Evolutionary conservation across 306 rosid species (phyloP).

Genomic region (Acacia crassicarpa): DNA sequence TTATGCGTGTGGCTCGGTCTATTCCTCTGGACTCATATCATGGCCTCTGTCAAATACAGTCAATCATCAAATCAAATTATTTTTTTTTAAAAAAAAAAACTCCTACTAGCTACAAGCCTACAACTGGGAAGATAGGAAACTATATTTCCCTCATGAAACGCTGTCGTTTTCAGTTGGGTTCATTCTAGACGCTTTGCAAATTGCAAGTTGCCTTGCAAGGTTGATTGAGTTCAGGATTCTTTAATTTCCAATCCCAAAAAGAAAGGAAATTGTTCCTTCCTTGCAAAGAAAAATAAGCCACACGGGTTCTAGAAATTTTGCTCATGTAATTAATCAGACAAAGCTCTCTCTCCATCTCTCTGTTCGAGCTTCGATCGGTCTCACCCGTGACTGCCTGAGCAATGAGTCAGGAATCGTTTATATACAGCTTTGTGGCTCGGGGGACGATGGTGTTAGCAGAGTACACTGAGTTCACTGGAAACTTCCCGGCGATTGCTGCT

Average conservation of each 20-base stretch:
- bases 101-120: neutral
- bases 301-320: slow-evolving; percentile 12
- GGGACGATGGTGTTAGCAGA: slow-evolving; percentile 87
- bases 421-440: slow-evolving; percentile 86
- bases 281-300: slow-evolving; percentile 19
- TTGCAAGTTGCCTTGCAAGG: slow-evolving; percentile 4
- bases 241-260: slow-evolving; percentile 22
- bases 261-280: slow-evolving; percentile 29
- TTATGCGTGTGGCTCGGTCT: neutral
- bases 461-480: slow-evolving; percentile 90
- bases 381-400: slow-evolving; percentile 22
- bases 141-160: neutral
- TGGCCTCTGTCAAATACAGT: neutral
- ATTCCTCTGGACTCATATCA: neutral
- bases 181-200: neutral
- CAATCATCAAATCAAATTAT: neutral
- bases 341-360: neutral
- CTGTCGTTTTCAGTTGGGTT: neutral
- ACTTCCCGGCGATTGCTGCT: slow-evolving; percentile 89
- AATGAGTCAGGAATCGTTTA: slow-evolving; percentile 77
- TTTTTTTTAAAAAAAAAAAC: too few species aligned
- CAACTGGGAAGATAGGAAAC: neutral
- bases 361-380: slow-evolving; percentile 16
- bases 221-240: neutral
- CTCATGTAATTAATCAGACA: neutral